Evolutionary conservation across 2,329 filamentous ascomycete species (phyloP), one percentile per base, ranked within the genome.

Genomic region (Penicillium sp.): DNA sequence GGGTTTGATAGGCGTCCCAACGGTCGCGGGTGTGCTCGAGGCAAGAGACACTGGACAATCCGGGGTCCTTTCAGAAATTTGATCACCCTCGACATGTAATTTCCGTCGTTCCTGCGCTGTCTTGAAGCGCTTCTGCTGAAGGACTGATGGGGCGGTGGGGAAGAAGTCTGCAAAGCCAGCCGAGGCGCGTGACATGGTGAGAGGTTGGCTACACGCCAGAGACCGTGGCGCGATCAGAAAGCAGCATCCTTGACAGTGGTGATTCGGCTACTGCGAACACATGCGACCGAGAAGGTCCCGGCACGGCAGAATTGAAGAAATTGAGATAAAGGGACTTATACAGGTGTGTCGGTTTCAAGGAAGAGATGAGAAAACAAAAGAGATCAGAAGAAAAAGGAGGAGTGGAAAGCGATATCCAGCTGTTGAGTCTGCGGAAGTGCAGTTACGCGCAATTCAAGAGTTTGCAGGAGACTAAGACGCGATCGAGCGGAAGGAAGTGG

Each of bases 161-260:
- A 92, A 93, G 83, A 91, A 94, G 79, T 92, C 87, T 79, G 89
- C 89, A 83, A 92, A 93, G 79, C 88, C 87, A 81, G 89, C 88
- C 77, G 84, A 83, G 75, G 88, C 85, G 81, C 89, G 90, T 86
- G 90, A 90, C 89, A 90, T 90, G 79, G 80, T 87, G 82, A 72
- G 65, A 74, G 66, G 68, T 57, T 71, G 75, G 75, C 75, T 77
- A 77, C 66, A 71, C 73, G 73, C 74, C 73, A 70, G 64, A 70
- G 61, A 70, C 64, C 59, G 65, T 68, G 65, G 63, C 66, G 63
- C 67, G 61, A 68, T 65, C 66, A 71, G 62, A 63, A 69, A 69
- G 68, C 73, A 76, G 72, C 75, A 77, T 77, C 73, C 73, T 77
- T 71, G 69, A 71, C 62, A 44, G 57, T 55, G 33, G 55, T 58